Conservation (phyloP, 2,329 filamentous ascomycete genomes). For the Cryphonectria naterciae region DNA sequence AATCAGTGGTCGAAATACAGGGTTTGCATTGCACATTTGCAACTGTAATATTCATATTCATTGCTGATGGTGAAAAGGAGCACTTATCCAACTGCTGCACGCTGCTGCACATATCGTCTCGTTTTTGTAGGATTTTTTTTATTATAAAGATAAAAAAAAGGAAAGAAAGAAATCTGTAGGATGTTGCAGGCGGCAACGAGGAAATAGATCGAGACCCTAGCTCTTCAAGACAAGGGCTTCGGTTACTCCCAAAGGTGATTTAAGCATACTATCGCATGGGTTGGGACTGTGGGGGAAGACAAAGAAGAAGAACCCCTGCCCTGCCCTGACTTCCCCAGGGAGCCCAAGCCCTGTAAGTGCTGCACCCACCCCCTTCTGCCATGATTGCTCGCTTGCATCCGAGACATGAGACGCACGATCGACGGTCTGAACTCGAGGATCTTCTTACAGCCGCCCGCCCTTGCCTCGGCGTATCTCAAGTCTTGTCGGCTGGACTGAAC, state of each 20-base stretch:
- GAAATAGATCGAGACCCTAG: not conserved
- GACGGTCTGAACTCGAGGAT: slow-evolving; percentile 24
- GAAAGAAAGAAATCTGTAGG: slow-evolving; percentile 4
- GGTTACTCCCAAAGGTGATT: not conserved
- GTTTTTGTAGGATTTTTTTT: not conserved
- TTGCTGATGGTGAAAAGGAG: not conserved
- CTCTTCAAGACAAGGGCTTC: not conserved
- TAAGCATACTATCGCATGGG: slow-evolving; percentile 1
- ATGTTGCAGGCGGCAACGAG: not conserved
- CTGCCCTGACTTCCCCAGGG: not conserved
- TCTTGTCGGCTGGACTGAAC: slow-evolving; percentile 9
- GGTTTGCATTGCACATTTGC: no score
- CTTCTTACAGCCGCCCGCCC: not conserved
- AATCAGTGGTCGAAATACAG: not conserved
- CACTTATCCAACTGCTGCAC: not conserved
- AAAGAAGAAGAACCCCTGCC: not conserved
- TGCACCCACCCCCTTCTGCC: not conserved
- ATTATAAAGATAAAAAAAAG: no score
- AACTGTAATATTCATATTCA: not conserved
- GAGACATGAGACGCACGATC: slow-evolving; percentile 26
- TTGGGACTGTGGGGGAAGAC: not conserved
- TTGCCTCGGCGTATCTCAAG: not conserved
- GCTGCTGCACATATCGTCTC: not conserved
- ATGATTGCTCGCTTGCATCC: slow-evolving; percentile 6
- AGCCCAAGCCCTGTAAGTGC: not conserved